These are phyloP conservation scores for Phytopythium montanum DNA, from an alignment of 352 stramenopile genomes.

Conservation along the genomic window DNA sequence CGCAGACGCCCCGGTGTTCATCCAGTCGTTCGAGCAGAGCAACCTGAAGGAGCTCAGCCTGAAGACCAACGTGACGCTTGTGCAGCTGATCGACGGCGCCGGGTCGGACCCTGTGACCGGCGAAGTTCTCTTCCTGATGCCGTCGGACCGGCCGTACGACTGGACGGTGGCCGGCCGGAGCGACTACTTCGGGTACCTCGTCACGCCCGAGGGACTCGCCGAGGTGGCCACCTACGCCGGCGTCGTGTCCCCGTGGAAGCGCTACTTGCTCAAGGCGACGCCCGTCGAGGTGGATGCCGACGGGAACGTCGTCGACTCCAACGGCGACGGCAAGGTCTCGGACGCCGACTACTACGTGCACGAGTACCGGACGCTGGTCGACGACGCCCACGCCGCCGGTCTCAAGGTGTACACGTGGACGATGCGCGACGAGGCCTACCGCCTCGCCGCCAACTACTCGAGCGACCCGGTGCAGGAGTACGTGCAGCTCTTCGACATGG, in stretches of 20 bases:
- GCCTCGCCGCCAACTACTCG: slow-evolving; percentile 60
- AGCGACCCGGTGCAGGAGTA: slow-evolving; percentile 59
- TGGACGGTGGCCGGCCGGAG: slow-evolving; percentile 54
- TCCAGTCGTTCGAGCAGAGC: slow-evolving; percentile 75
- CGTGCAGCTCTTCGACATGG: slow-evolving; percentile 56
- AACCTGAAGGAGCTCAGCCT: slow-evolving; percentile 70
- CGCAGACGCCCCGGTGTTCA: slow-evolving; percentile 55
- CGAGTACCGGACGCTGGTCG: slow-evolving; percentile 36
- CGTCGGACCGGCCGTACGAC: slow-evolving; percentile 56
- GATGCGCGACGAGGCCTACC: slow-evolving; percentile 67
- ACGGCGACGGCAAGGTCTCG: slow-evolving; percentile 54
- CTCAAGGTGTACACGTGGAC: slow-evolving; percentile 62
- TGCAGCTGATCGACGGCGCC: slow-evolving; percentile 73
- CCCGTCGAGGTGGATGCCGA: slow-evolving; percentile 33
- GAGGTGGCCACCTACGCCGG: slow-evolving; percentile 67
- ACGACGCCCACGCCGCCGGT: slow-evolving; percentile 46
- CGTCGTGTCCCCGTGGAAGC: slow-evolving; percentile 80
- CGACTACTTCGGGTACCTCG: slow-evolving; percentile 47
- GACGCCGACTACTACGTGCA: slow-evolving; percentile 62
- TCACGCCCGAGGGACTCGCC: slow-evolving; percentile 50
- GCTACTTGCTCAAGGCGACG: slow-evolving; percentile 60
- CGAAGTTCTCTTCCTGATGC: slow-evolving; percentile 36
- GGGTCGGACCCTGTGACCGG: slow-evolving; percentile 54
- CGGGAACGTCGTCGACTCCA: slow-evolving; percentile 47
- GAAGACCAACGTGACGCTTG: slow-evolving; percentile 65